Evolutionary conservation across 2,329 filamentous ascomycete genomes (phyloP), one percentile per base, ranked within the genome.

Genomic region (Phaeosphaeria sp.): DNA sequence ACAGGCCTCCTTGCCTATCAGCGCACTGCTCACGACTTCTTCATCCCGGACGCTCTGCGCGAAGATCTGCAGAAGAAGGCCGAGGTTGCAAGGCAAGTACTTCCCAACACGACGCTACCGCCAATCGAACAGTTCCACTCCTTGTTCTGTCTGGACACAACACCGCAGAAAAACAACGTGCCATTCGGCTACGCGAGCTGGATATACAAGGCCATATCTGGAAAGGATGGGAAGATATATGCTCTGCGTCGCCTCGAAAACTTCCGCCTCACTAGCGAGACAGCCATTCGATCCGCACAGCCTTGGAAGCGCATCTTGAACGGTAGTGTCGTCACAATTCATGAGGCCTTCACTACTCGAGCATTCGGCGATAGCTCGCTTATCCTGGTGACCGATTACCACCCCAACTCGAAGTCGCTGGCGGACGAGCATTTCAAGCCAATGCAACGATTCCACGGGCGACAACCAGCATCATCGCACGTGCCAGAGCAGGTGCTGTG

Each of bases 311-410:
- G 91, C 57, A 86, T 99, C 49, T 86, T 87, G 71, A 94, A 90
- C 69, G 90, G 89, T 55, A 92, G 88, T 64, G 87, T 98, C 20
- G 94, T 98, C 27, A 90, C 89, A 0, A 87, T 96, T 8, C 89
- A 96, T 69, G 93, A 97, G 77, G 92, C 92, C 0, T 99, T 99
- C 71, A 99, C 95, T 0, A 96, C 92, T 13, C 85, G 93, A 60
- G 91, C 90, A 24, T 99, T 99, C 76, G 92, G 92, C 54, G 95
- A 98, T 75, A 96, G 92, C 77, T 98, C 95, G 2, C 84, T 99
- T 53, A 90, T 99, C 49, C 91, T 99, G 70, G 93, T 96, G 22
- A 95, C 92, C 60, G 92, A 96, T 75, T 99, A 97, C 72, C 91
- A 95, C 71, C 94, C 95, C 1, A 83, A 95, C 20, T 92, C 94